These are phyloP conservation scores for Penicillium argentinense DNA, from an alignment of 495 filamentous ascomycete species.

Conservation along the genomic window DNA sequence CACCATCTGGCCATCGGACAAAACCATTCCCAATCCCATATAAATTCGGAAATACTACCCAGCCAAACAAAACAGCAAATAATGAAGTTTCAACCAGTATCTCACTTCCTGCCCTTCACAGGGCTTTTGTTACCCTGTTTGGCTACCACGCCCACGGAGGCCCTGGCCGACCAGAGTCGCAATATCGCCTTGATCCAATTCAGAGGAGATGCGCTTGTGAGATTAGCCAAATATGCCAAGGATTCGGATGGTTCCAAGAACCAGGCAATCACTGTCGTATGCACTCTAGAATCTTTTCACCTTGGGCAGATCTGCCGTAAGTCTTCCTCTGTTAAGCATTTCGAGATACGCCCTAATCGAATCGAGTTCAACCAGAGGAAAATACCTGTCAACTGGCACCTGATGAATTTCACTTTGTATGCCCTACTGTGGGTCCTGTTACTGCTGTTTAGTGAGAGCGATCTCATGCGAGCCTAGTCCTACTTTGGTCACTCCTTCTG, in stretches of 20 bases:
- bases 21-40: not conserved
- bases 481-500: too few species aligned
- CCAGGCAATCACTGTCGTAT: not conserved
- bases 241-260: not conserved
- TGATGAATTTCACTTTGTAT: slow-evolving; percentile 3
- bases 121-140: not conserved
- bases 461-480: too few species aligned
- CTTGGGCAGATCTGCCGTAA: not conserved
- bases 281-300: not conserved
- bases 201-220: not conserved
- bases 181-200: not conserved
- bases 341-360: not conserved
- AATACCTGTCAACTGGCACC: not conserved
- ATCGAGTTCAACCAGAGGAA: not conserved
- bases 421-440: not conserved
- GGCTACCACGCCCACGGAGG: not conserved
- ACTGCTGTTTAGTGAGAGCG: too few species aligned
- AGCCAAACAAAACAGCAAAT: not conserved
- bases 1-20: not conserved
- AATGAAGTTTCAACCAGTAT: not conserved
- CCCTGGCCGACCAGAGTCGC: not conserved
- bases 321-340: not conserved
- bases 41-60: not conserved
- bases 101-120: not conserved
- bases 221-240: not conserved